A percentile compares a stretch with the other conserved stretches of the same genome.
Conservation (phyloP, 768 basidiomycete species). For the Hericium coralloides region DNA sequence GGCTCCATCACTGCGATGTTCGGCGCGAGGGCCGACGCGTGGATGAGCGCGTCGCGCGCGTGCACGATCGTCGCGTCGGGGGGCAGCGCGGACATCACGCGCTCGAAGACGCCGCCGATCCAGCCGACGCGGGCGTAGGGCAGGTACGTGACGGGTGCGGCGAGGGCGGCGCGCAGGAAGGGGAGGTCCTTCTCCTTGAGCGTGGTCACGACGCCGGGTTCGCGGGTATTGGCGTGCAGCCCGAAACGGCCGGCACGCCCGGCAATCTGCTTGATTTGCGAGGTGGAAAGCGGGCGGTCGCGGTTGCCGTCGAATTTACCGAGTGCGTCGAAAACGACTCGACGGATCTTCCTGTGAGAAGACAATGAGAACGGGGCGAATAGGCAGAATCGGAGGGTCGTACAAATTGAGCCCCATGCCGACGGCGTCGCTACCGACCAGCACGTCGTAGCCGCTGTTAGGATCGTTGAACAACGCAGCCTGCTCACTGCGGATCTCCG, state of each 20-base stretch:
- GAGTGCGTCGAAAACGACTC: conserved; percentile 69
- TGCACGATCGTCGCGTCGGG: conserved; percentile 28
- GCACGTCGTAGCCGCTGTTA: conserved; percentile 74
- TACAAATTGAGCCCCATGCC: conserved; percentile 98
- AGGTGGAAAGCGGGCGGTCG: conserved; percentile 42
- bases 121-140: conserved; percentile 40
- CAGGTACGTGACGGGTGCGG: conserved; percentile 40
- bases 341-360: conserved; percentile 72
- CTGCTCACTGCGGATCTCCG: conserved; percentile 87
- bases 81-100: conserved; percentile 35
- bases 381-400: conserved; percentile 19
- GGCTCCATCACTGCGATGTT: conserved; percentile 31
- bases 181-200: conserved; percentile 54
- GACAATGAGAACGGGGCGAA: conserved; percentile 1
- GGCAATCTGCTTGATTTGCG: conserved; percentile 89
- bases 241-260: conserved; percentile 91
- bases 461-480: conserved; percentile 88
- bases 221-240: conserved; percentile 35
- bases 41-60: conserved; percentile 40
- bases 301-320: conserved; percentile 47
- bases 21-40: conserved; percentile 36
- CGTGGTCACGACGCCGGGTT: conserved; percentile 68
- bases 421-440: conserved; percentile 91
- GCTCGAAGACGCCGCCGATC: conserved; percentile 12
- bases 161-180: conserved; percentile 47